Base-by-base conservation (phyloP, 2,329 filamentous ascomycete species). In the Fonsecaea pedrosoi region DNA sequence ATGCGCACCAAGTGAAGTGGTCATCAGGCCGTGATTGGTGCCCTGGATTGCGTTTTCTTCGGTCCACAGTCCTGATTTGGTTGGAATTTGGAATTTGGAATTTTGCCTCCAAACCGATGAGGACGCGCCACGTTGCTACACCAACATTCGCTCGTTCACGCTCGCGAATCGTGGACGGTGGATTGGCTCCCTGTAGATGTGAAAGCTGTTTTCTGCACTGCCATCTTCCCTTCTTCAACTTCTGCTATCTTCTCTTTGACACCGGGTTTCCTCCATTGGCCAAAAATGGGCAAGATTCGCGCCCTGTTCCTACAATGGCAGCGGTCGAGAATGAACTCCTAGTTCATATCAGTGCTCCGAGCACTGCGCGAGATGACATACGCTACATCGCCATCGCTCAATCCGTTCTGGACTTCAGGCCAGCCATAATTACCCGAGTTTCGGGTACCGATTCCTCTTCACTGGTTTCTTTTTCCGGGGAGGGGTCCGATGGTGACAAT, bases 321-420 rank as follows among this genome's bases (percentile, higher is more conserved):
- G 34, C 62, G 40, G 37, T 53, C 37, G 35, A 65, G 73, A 66
- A 64, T 64, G 78, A 81, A 72, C 76, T 81, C 63, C 77, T 81
- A 62, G 77, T 80, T 57, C 80, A 81, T 71, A 74, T 82, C 68
- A 74, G 77, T 59, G 79, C 79, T 18, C 75, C 78, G 35, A 77
- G 77, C 69, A 74, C 40, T 9, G 71, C 69, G 40, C 71, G 69
- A 54, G 77, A 81, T 66, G 79, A 82, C 72, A 74, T 74, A 37
- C 75, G 73, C 61, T 80, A 81, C 71, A 74, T 74, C 40, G 74
- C 77, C 12, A 77, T 80, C 38, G 78, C 79, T 50, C 73, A 74
- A 59, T 76, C 78, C 8, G 77, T 78, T 59, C 66, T 78, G 54
- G 73, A 71, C 42, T 80, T 80, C 56, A 73, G 77, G 45, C 62